phyloP scores from a whole-genome alignment of 108 stramenopile species.

The Cyclotella choctawhatcheeana region DNA sequence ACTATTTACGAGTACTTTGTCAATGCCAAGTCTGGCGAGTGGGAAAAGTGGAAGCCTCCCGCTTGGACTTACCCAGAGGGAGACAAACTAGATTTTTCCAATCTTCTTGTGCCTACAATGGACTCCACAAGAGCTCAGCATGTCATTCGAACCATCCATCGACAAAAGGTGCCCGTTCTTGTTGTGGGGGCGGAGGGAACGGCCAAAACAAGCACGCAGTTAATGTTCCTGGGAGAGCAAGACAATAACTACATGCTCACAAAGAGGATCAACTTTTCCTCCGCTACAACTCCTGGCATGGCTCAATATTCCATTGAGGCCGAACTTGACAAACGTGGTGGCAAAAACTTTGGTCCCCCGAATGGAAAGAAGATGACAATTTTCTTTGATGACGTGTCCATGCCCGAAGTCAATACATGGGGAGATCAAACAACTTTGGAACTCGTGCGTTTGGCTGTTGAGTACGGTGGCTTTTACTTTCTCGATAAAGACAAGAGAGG shows the following conservation, averaged over 20 bases:
- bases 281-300: conserved; percentile 89
- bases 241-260: conserved; percentile 68
- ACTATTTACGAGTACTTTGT: conserved; percentile 88
- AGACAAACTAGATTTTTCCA: conserved; percentile 86
- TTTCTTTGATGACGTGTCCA: conserved; percentile 90
- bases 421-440: conserved; percentile 93
- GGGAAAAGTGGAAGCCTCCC: conserved; percentile 76
- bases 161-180: conserved; percentile 69
- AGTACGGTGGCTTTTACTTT: conserved; percentile 89
- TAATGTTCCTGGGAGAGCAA: conserved; percentile 85
- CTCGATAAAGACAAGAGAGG: conserved; percentile 94
- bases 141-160: conserved; percentile 76
- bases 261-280: conserved; percentile 90
- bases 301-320: conserved; percentile 89
- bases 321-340: conserved; percentile 92
- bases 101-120: conserved; percentile 92
- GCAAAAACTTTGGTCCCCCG: conserved; percentile 90
- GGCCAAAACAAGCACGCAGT: conserved; percentile 89
- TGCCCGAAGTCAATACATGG: conserved; percentile 94
- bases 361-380: conserved; percentile 93
- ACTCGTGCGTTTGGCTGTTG: conserved; percentile 84
- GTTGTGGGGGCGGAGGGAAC: conserved; percentile 92
- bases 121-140: conserved; percentile 86
- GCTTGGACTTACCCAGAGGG: conserved; percentile 78
- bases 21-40: conserved; percentile 61